phyloP scores from a whole-genome alignment of 2,329 filamentous ascomycete species.

The Trematosphaeria pertusa region DNA sequence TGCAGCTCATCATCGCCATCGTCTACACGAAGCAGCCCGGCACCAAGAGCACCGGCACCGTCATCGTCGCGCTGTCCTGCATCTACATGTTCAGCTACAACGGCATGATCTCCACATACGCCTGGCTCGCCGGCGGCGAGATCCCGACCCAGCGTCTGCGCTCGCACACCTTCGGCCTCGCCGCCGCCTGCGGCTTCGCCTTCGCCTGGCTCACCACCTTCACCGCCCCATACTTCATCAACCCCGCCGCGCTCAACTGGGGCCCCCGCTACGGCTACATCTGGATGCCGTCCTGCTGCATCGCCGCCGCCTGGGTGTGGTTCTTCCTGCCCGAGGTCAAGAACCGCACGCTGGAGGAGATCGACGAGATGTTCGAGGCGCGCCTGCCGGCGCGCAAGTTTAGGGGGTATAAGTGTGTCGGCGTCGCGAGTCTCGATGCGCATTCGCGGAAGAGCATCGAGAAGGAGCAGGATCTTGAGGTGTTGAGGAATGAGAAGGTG shows the following conservation, averaged over 20 bases:
- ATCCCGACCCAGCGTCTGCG: conserved; percentile 64
- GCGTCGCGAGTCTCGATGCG: conserved; percentile 20
- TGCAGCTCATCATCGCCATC: conserved; percentile 62
- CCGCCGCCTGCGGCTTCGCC: conserved; percentile 61
- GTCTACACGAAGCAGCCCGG: conserved; percentile 57
- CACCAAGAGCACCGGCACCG: conserved; percentile 49
- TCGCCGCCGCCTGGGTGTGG: conserved; percentile 42
- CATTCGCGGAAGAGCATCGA: conserved; percentile 31
- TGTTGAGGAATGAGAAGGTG: conserved; percentile 36
- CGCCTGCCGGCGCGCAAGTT: conserved; percentile 54
- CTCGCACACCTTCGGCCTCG: conserved; percentile 63
- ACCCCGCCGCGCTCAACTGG: conserved; percentile 61
- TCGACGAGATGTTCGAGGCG: conserved; percentile 61
- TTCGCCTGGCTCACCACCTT: conserved; percentile 65
- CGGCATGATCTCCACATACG: conserved; percentile 62
- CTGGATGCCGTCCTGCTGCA: conserved; percentile 53
- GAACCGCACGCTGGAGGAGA: conserved; percentile 61
- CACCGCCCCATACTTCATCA: conserved; percentile 67
- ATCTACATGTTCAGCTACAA: conserved; percentile 64
- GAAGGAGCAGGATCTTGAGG: conserved; percentile 30
- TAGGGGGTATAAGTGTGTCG: conserved; percentile 46
- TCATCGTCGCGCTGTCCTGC: conserved; percentile 61
- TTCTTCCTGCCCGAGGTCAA: conserved; percentile 63
- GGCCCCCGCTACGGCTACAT: conserved; percentile 65
- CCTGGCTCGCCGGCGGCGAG: conserved; percentile 65